A percentile compares a stretch with the other conserved stretches of the same genome.
phyloP scores from a whole-genome alignment of 176 grass and related monocot genomes.

The Oryza glumipatula region DNA sequence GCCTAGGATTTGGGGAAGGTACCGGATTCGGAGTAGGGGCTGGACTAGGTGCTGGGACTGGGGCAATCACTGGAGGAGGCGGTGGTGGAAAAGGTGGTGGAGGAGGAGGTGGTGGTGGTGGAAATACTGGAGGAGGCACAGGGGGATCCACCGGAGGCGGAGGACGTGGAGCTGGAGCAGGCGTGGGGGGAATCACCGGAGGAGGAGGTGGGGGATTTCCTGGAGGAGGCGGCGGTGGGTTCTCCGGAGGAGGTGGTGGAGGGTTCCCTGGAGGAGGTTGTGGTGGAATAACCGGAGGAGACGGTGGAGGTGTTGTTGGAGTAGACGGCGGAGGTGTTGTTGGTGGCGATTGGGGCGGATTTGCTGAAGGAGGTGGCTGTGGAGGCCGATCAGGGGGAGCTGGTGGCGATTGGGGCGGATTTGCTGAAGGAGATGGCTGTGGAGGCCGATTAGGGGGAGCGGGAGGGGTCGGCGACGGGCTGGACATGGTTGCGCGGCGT shows the following conservation, averaged over 20 bases:
- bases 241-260: not conserved
- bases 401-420: not conserved
- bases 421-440: not conserved
- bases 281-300: not conserved
- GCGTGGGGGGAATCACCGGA: not conserved
- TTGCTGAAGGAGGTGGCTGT: not conserved
- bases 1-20: too few species aligned
- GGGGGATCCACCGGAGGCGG: too few species aligned
- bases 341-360: not conserved
- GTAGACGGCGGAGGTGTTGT: not conserved
- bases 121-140: not conserved
- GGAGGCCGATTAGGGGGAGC: not conserved
- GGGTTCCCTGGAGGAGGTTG: not conserved
- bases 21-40: rapidly evolving
- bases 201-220: too few species aligned
- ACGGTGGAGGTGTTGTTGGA: not conserved
- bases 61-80: not conserved
- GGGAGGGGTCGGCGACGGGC: not conserved
- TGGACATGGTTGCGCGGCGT: not conserved
- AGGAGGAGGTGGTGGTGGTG: too few species aligned
- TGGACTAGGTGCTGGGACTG: too few species aligned
- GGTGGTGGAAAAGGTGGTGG: too few species aligned
- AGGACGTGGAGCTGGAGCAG: too few species aligned
- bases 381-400: not conserved
- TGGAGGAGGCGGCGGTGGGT: not conserved